phyloP scores from a whole-genome alignment of 371 early-diverging fungal species.

The Rhizopus microsporus region DNA sequence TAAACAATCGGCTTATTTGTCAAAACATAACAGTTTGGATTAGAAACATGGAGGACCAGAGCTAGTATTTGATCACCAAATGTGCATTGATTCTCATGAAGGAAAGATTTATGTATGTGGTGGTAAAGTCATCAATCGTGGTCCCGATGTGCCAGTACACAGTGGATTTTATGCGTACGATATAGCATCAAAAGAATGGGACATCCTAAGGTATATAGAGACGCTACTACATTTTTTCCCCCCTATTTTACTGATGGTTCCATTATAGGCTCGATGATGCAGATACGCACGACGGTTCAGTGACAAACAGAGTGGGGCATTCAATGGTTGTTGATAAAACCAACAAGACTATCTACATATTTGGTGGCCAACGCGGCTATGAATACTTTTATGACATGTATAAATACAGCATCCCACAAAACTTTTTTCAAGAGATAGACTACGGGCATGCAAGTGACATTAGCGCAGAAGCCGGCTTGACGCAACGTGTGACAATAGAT shows the following conservation, averaged over 20 bases:
- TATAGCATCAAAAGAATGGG: slow-evolving; percentile 67
- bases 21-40: neutral
- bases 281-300: neutral
- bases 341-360: slow-evolving; percentile 77
- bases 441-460: slow-evolving; percentile 69
- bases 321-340: slow-evolving; percentile 84
- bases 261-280: slow-evolving; percentile 15
- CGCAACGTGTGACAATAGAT: slow-evolving; percentile 87
- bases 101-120: slow-evolving; percentile 89
- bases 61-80: slow-evolving; percentile 93
- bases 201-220: slow-evolving; percentile 50
- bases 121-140: slow-evolving; percentile 70
- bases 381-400: slow-evolving; percentile 77
- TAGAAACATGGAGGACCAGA: slow-evolving; percentile 80
- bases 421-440: slow-evolving; percentile 72
- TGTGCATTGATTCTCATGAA: slow-evolving; percentile 78
- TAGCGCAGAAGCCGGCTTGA: slow-evolving; percentile 81
- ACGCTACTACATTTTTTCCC: neutral
- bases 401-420: slow-evolving; percentile 77
- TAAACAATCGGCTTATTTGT: neutral
- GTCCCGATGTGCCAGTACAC: slow-evolving; percentile 66
- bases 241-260: slow-evolving; percentile 19
- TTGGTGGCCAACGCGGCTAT: slow-evolving; percentile 87
- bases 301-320: slow-evolving; percentile 70
- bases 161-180: slow-evolving; percentile 86